Evolutionary conservation across 805 yeast genomes (phyloP).

Genomic region (Priceomyces medius): DNA sequence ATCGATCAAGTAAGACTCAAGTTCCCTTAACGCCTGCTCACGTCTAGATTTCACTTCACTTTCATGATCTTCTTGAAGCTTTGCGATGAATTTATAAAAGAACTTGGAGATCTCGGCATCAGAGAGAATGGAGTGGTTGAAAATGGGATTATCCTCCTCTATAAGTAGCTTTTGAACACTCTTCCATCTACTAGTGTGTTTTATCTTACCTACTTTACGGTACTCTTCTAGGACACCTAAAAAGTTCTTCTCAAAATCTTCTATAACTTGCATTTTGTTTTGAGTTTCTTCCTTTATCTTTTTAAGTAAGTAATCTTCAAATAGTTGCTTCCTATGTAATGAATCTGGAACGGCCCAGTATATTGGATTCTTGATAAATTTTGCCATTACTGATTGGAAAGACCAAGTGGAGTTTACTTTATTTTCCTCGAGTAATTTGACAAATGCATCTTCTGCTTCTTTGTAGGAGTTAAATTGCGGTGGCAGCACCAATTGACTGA

Average conservation of each 20-base stretch:
- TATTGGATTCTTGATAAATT: constrained; percentile 54
- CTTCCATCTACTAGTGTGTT: constrained; percentile 63
- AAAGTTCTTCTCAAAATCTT: constrained; percentile 57
- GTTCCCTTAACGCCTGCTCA: constrained; percentile 50
- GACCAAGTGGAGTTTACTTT: constrained; percentile 75
- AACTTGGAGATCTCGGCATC: constrained; percentile 56
- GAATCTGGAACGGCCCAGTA: constrained; percentile 72
- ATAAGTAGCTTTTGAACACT: constrained; percentile 50
- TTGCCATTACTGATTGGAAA: constrained; percentile 61
- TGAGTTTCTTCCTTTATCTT: constrained; percentile 48
- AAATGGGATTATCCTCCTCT: constrained; percentile 63
- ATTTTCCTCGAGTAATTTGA: constrained; percentile 50
- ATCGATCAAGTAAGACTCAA: constrained; percentile 50
- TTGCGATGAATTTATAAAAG: constrained; percentile 49
- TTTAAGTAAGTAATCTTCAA: constrained; percentile 57
- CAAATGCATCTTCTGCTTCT: constrained; percentile 48
- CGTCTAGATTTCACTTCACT: constrained; percentile 25
- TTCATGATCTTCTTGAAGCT: constrained; percentile 33
- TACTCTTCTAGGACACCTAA: constrained; percentile 42
- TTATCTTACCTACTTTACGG: constrained; percentile 35
- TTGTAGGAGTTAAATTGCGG: constrained; percentile 19
- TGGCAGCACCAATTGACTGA: constrained; percentile 24
- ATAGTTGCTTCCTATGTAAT: constrained; percentile 54
- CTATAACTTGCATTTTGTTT: constrained; percentile 52
- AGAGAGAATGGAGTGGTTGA: constrained; percentile 56